Percentiles rank a stretch among this genome's conserved stretches.
Evolutionary conservation across 306 rosid genomes (phyloP).

Genomic region (Casuarina glauca): DNA sequence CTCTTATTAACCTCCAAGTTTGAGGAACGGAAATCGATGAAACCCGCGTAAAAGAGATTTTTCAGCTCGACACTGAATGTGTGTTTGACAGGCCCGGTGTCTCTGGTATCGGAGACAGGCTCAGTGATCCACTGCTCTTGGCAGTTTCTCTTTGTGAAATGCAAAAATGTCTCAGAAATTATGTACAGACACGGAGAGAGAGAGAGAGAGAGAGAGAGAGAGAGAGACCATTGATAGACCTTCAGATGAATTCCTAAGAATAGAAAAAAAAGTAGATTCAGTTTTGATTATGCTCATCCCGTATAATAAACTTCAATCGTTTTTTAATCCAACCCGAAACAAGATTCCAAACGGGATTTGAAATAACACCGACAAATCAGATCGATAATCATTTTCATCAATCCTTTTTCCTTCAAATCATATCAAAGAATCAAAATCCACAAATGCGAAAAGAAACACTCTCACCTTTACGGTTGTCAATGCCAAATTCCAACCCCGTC

Average conservation of each 20-base stretch:
- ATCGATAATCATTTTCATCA: neutral
- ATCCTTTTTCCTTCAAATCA: neutral
- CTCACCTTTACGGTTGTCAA: conserved; percentile 27
- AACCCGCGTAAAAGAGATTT: conserved; percentile 22
- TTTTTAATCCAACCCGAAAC: neutral
- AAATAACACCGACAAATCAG: conserved; percentile 7
- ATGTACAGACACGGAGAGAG: neutral
- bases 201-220: neutral
- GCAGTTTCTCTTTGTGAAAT: neutral
- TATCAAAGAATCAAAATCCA: neutral
- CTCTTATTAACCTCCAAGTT: conserved; percentile 11
- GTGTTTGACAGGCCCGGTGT: conserved; percentile 42
- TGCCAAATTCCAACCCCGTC: conserved; percentile 12
- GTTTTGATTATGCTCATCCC: neutral
- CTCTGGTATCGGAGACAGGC: conserved; percentile 52
- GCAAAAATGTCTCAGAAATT: too few relatives aligned
- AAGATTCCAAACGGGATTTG: neutral
- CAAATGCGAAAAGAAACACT: conserved; percentile 6
- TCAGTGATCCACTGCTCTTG: conserved; percentile 42
- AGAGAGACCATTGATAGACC: conserved; percentile 28
- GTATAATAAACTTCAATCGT: too few relatives aligned
- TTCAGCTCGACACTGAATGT: conserved; percentile 39
- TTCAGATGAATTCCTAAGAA: neutral
- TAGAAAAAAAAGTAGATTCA: neutral
- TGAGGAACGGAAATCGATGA: conserved; percentile 41